Base-by-base conservation (phyloP, 176 grass and related monocot species). In the Pharus latifolius region DNA sequence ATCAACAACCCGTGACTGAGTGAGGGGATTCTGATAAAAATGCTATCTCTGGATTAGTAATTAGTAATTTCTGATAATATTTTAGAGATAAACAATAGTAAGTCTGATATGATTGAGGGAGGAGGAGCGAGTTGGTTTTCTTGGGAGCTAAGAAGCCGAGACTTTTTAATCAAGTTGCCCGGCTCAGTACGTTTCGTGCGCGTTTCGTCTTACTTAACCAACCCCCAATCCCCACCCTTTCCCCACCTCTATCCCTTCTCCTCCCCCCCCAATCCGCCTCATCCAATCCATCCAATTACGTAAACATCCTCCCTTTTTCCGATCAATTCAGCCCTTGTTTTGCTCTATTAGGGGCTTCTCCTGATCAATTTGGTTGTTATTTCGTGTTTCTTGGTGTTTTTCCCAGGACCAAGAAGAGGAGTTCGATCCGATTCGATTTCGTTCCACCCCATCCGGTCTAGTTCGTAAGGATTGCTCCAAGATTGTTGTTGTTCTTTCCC, bases 141-240 rank as follows among this genome's bases (percentile, higher is more conserved):
- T 55, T 63, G 70, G n/a, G 55, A 37, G 28, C 55, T 37, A 62
- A 27, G 76, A 33, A 79, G 54, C 3, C 47, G 27, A 56, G 40
- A 5, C 24, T 6, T 9, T 33, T 35, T 37, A 53, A 73, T 45
- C 51, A 50, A 3, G 50, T 67, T 55, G 53, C 48, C 69, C 68
- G 12, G 70, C 23, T 24, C 75, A 23, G 57, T 24, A 84, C 82
- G 75, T 84, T 79, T 74, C 69, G 69, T 86, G 65, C 26, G 42
- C 47, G 5, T 50, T 46, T 34, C 0, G 60, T 35, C 60, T 33
- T 64, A 44, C 57, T 58, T 58, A 76, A 81, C 42, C 72, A 58
- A 64, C 15, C 31, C 64, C 77, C 56, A 59, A 51, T 51, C 67
- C 42, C 77, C 17, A 42, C 54, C 43, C 67, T 33, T 85, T 49